phyloP scores from a whole-genome alignment of 2,329 filamentous ascomycete species.

The Aspergillus hiratsukae region DNA sequence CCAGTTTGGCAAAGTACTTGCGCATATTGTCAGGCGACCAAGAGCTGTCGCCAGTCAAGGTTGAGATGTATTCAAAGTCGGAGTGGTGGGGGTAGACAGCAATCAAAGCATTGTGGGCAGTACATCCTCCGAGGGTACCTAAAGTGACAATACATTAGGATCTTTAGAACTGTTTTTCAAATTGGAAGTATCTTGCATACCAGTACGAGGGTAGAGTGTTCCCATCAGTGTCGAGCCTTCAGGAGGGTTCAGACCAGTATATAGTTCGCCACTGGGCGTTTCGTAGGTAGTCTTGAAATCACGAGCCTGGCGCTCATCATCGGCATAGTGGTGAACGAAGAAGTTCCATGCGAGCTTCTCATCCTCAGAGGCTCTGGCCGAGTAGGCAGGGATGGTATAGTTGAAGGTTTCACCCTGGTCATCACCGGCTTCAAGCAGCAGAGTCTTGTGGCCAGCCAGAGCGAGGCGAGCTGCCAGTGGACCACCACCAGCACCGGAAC shows the following conservation, averaged over 20 bases:
- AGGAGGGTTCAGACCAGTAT: conserved; percentile 53
- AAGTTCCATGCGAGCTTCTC: conserved; percentile 30
- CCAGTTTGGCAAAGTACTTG: conserved; percentile 51
- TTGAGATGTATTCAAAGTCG: conserved; percentile 57
- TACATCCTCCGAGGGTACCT: conserved; percentile 55
- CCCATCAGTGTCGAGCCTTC: conserved; percentile 50
- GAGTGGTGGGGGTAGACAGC: conserved; percentile 56
- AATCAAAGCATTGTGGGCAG: conserved; percentile 59
- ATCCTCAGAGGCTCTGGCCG: conserved; percentile 27
- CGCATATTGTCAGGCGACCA: conserved; percentile 58
- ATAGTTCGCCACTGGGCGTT: conserved; percentile 47
- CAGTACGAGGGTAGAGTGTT: conserved; percentile 54
- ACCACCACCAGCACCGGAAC: conserved; percentile 35
- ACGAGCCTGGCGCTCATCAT: conserved; percentile 24
- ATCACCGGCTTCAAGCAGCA: conserved; percentile 36
- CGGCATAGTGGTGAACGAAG: conserved; percentile 32
- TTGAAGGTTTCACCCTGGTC: conserved; percentile 30
- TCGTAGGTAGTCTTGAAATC: conserved; percentile 39
- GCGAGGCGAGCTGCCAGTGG: conserved; percentile 33
- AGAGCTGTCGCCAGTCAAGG: conserved; percentile 56
- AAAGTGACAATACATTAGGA: too few species aligned
- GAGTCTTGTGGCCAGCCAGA: conserved; percentile 29
- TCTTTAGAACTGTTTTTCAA: too few species aligned
- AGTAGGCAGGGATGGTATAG: conserved; percentile 27
- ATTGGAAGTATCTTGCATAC: too few species aligned